Percentiles rank a stretch among this genome's conserved stretches.
Conservation (phyloP, 305 asterid species). For the Fraxinus latifolia region DNA sequence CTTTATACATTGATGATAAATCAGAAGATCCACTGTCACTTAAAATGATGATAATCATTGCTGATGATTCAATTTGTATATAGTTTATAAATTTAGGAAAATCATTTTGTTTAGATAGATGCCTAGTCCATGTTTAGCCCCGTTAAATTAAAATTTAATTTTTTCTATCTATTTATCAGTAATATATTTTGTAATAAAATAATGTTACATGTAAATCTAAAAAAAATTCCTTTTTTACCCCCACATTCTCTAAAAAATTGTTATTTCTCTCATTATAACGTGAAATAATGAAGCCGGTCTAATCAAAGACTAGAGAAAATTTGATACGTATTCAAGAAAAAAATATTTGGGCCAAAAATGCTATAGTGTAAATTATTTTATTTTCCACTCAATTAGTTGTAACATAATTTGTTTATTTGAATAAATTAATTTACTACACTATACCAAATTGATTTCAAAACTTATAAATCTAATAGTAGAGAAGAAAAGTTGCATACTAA, state of each 20-base stretch:
- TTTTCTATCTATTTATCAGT: too few species aligned
- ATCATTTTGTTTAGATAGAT: neutral
- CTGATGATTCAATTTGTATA: too few species aligned
- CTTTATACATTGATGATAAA: too few species aligned
- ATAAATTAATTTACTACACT: neutral
- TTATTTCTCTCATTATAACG: too few species aligned
- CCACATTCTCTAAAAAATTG: too few species aligned
- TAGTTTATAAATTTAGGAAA: neutral
- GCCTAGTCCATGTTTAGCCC: too few species aligned
- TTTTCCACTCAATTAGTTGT: neutral
- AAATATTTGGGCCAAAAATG: neutral
- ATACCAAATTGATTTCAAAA: neutral
- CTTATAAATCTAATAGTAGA: neutral
- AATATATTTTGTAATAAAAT: too few species aligned
- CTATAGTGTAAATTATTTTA: too few species aligned
- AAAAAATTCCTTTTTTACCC: too few species aligned
- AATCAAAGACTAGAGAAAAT: neutral
- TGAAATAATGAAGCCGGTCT: too few species aligned
- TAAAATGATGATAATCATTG: neutral
- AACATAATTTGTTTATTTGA: neutral
- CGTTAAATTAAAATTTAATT: too few species aligned
- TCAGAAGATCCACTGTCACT: neutral
- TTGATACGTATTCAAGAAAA: neutral
- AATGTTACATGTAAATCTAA: too few species aligned
- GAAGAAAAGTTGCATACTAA: neutral